Percentiles rank a stretch among this genome's conserved stretches.
Evolutionary conservation across 768 basidiomycete species (phyloP).

Genomic region (Leccinum subgranulosum): DNA sequence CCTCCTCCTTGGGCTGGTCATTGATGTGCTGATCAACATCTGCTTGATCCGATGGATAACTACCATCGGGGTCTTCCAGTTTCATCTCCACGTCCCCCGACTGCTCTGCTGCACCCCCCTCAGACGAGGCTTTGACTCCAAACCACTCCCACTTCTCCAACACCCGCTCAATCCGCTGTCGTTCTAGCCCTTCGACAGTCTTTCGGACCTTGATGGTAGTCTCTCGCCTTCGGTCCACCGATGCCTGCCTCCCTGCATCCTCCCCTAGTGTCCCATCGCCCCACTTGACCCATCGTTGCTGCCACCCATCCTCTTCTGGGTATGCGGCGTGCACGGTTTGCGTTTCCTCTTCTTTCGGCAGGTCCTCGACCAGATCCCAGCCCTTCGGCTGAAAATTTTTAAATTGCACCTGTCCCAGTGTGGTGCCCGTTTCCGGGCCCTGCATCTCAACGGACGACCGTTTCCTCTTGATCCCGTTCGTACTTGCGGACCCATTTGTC

Average conservation of each 20-base stretch:
- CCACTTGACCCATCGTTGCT: conserved; percentile 42
- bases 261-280: conserved; percentile 25
- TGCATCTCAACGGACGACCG: conserved; percentile 27
- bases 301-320: conserved; percentile 44
- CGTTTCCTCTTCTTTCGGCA: conserved; percentile 40
- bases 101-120: conserved; percentile 1
- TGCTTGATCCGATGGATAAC: conserved; percentile 1
- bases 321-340: conserved; percentile 36
- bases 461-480: conserved; percentile 38
- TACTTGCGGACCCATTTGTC: conserved; percentile 25
- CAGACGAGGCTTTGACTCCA: neutral
- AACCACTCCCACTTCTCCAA: conserved; percentile 69
- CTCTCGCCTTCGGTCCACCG: conserved; percentile 43
- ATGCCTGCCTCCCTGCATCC: conserved; percentile 33
- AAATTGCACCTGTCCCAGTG: conserved; percentile 38
- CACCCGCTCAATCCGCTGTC: conserved; percentile 67
- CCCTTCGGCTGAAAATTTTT: conserved; percentile 64
- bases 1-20: conserved; percentile 5
- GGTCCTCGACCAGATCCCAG: conserved; percentile 57
- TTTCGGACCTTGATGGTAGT: conserved; percentile 57
- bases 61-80: conserved; percentile 12
- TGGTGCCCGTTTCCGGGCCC: conserved; percentile 6
- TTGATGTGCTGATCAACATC: conserved; percentile 5
- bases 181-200: conserved; percentile 55
- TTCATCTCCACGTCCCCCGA: conserved; percentile 32